Base-by-base conservation (phyloP, 768 basidiomycete species). In the Hortiboletus flavorubellus region DNA sequence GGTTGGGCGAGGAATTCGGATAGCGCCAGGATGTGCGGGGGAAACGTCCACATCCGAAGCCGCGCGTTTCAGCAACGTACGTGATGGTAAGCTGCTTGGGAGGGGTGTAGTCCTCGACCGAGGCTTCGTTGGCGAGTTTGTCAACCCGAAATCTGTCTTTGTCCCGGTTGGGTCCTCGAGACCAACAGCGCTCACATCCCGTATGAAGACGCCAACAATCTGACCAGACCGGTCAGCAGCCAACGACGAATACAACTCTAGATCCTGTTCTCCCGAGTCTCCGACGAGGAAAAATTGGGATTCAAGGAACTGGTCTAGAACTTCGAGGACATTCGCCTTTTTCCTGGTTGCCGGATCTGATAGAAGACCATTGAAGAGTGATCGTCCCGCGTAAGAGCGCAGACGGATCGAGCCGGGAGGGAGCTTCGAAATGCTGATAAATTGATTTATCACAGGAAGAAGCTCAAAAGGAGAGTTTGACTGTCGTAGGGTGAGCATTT, bases 221-320 rank as follows among this genome's bases (percentile, higher is more conserved):
- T 91, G 89, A 5, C 74, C 60, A 0, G 87, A 83, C 11, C 84
- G 76, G 53, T 91, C 85, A 16, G 74, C 69, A 1, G 96, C 93
- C 16, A 96, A 66, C 4, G 83, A 76, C 14, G 86, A 77, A 68
- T 98, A 98, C 2, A 98, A 77, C 69, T 98, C 94, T 42, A 98
- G 73, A 71, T 98, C 96, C 61, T 97, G 95, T 67, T 98, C 96
- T 34, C 95, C 96, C 0, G 87, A 84, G 68, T 98, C 96, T 8
- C 96, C 96, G 39, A 98, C 77, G 46, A 95, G 81, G 64, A 98
- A 71, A 72, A 98, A 97, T 38, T 72, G 75, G 2, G 89, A 84
- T 39, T 83, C 76, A 0, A 84, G 83, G 68, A 95, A 95, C 3
- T 82, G 75, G 38, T 87, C 80, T 12, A 95, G 74, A 21, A 92